phyloP scores from a whole-genome alignment of 257 asterid genomes.

The Nicotiana tomentosiformis region DNA sequence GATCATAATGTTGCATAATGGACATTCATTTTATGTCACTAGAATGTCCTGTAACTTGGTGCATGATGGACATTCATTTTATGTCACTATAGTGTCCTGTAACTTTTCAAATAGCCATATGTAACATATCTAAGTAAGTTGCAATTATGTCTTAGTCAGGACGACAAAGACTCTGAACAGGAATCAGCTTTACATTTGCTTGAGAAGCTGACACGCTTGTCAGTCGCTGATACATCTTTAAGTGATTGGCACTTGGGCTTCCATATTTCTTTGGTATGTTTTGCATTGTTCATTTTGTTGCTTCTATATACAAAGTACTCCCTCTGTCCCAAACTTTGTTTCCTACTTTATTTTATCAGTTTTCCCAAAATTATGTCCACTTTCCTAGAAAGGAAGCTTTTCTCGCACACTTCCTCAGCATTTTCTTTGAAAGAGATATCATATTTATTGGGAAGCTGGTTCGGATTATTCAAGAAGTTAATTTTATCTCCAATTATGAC shows the following conservation, averaged over 20 bases:
- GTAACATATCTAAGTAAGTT: not conserved
- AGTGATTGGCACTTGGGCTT: conserved; percentile 94
- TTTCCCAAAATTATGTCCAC: not conserved
- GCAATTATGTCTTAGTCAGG: conserved; percentile 50
- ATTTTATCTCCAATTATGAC: conserved; percentile 1
- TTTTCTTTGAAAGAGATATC: not conserved
- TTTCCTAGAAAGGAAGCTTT: not conserved
- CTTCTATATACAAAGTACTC: not conserved
- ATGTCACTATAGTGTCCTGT: not conserved
- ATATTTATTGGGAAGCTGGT: not conserved
- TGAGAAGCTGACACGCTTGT: conserved; percentile 64
- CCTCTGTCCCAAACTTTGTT: not conserved
- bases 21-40: not conserved
- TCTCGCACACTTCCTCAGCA: not conserved
- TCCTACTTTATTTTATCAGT: not conserved
- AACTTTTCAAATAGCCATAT: not conserved
- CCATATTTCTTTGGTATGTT: conserved; percentile 79
- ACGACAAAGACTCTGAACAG: conserved; percentile 58
- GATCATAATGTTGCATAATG: not conserved
- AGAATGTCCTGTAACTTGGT: not conserved
- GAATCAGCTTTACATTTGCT: conserved; percentile 46
- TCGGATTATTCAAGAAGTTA: not conserved
- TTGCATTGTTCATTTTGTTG: conserved; percentile 13
- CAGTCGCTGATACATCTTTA: conserved; percentile 56
- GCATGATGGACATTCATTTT: not conserved